phyloP scores from a whole-genome alignment of 257 asterid species.

The Solanum corneliomulleri region DNA sequence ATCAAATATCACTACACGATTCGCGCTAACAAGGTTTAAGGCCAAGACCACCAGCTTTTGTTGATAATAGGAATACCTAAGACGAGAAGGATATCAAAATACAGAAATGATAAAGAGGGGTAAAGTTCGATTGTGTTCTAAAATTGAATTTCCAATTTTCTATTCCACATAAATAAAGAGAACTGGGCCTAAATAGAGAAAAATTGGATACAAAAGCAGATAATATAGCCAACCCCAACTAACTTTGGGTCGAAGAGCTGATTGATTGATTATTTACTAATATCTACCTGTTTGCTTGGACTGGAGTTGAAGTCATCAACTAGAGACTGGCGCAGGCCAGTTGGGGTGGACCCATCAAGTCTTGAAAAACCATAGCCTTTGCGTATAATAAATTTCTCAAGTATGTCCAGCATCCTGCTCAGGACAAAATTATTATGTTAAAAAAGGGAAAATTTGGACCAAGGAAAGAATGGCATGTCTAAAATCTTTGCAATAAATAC shows the following conservation, averaged over 20 bases:
- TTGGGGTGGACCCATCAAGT: conserved; percentile 89
- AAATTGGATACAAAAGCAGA: not conserved
- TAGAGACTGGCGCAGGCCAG: conserved; percentile 71
- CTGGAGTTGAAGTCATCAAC: conserved; percentile 88
- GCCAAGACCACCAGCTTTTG: conserved; percentile 97
- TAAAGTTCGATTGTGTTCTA: not conserved
- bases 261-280: not conserved
- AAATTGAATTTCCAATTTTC: not conserved
- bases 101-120: not conserved
- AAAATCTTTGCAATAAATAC: not conserved
- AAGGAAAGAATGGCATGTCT: not conserved
- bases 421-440: not conserved
- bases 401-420: conserved; percentile 87
- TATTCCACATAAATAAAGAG: not conserved
- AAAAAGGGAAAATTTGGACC: not conserved
- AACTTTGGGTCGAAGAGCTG: not conserved
- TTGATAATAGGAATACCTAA: conserved; percentile 89
- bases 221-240: not conserved
- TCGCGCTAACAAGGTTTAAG: conserved; percentile 90
- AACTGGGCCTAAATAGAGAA: not conserved
- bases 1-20: conserved; percentile 88
- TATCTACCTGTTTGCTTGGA: conserved; percentile 86
- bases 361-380: conserved; percentile 86
- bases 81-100: not conserved
- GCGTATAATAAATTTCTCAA: conserved; percentile 84